Conservation (phyloP, 257 asterid species). For the Solanum stenotomum region DNA sequence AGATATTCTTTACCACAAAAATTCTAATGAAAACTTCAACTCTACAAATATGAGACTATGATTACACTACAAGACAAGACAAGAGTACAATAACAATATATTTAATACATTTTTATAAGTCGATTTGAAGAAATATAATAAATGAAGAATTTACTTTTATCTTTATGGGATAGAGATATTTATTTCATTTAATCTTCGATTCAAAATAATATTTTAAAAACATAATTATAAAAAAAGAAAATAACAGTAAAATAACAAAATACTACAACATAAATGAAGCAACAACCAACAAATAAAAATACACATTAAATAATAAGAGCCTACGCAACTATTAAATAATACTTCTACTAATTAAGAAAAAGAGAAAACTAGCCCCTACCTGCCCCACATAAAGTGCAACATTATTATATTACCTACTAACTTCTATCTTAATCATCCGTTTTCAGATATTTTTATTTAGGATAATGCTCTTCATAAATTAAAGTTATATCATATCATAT, state of each 20-base stretch:
- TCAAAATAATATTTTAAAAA: no score
- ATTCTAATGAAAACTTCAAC: no score
- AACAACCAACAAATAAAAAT: background rate
- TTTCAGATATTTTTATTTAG: background rate
- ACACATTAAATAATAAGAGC: background rate
- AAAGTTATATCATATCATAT: background rate
- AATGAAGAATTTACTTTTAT: no score
- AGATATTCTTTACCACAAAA: background rate
- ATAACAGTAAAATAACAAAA: no score
- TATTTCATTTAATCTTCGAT: no score
- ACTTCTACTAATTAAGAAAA: background rate
- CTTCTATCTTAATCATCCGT: background rate
- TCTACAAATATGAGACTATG: background rate
- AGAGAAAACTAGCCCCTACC: background rate
- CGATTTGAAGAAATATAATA: no score
- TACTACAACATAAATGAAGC: background rate
- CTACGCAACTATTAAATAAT: background rate
- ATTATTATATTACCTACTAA: no score
- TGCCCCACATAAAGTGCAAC: background rate
- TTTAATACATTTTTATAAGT: no score
- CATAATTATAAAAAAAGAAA: no score
- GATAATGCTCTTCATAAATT: background rate
- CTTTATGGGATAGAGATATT: no score
- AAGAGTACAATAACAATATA: background rate
- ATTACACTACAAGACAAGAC: background rate